Percentiles rank a stretch among this genome's conserved stretches.
phyloP scores from a whole-genome alignment of 805 yeast genomes.

The Diddensiella santjacobensis region DNA sequence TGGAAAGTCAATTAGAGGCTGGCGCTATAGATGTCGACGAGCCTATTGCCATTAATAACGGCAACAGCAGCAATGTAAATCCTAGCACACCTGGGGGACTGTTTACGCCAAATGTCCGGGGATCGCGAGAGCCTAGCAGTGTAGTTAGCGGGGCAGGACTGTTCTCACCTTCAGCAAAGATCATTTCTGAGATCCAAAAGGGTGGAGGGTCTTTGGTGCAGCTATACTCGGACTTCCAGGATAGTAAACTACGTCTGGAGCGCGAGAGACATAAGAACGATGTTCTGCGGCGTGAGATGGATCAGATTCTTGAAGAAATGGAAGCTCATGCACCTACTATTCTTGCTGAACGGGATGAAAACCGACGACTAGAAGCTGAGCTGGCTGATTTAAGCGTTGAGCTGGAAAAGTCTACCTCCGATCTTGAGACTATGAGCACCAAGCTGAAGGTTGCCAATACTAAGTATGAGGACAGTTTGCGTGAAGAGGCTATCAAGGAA shows the following conservation, averaged over 20 bases:
- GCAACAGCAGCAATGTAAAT: slow-evolving; percentile 10
- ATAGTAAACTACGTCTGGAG: slow-evolving; percentile 60
- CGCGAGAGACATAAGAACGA: slow-evolving; percentile 70
- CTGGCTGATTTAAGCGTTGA: slow-evolving; percentile 51
- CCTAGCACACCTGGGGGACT: slow-evolving; percentile 17
- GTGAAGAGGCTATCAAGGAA: slow-evolving; percentile 47
- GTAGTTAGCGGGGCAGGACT: slow-evolving; percentile 16
- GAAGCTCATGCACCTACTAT: slow-evolving; percentile 76
- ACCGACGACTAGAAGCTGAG: slow-evolving; percentile 54
- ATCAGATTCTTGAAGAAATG: slow-evolving; percentile 67
- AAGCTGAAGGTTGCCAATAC: slow-evolving; percentile 31
- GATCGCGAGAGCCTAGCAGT: slow-evolving; percentile 2
- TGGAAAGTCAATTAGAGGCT: slow-evolving; percentile 38
- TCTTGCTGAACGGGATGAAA: slow-evolving; percentile 58
- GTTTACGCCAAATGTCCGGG: slow-evolving; percentile 21
- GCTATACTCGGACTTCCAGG: slow-evolving; percentile 59
- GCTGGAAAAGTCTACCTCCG: slow-evolving; percentile 40
- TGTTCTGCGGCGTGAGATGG: slow-evolving; percentile 65
- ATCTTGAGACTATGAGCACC: slow-evolving; percentile 35
- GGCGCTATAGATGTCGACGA: not conserved
- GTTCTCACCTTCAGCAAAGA: slow-evolving; percentile 57
- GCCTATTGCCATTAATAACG: slow-evolving; percentile 15
- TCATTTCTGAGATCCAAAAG: slow-evolving; percentile 42
- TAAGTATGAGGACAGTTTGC: slow-evolving; percentile 41
- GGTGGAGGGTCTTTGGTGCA: slow-evolving; percentile 62